Conservation (phyloP, 805 yeast genomes). For the Cyberlindnera suaveolens region DNA sequence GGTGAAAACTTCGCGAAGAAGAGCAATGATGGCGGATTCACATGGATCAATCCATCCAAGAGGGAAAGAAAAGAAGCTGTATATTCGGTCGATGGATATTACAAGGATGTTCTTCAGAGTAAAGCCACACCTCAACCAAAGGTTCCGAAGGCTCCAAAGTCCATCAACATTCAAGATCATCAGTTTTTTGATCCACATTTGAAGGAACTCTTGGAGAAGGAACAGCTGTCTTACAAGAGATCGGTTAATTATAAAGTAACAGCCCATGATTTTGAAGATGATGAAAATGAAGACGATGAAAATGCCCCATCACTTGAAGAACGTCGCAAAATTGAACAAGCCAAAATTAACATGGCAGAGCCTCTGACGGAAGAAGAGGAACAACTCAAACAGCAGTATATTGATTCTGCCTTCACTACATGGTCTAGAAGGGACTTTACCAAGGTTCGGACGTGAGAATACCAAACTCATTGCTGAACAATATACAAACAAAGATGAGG, state of each 20-base stretch:
- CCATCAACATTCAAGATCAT: slow-evolving; percentile 59
- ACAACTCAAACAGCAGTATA: slow-evolving; percentile 41
- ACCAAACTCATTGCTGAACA: slow-evolving; percentile 44
- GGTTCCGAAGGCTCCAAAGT: slow-evolving; percentile 55
- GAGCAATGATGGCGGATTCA: slow-evolving; percentile 33
- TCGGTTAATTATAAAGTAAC: slow-evolving; percentile 54
- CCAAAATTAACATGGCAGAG: slow-evolving; percentile 45
- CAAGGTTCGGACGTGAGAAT: slow-evolving; percentile 51
- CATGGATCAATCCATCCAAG: slow-evolving; percentile 71
- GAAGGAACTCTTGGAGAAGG: slow-evolving; percentile 49
- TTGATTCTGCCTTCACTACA: slow-evolving; percentile 52
- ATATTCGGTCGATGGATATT: slow-evolving; percentile 70
- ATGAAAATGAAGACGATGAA: slow-evolving; percentile 9
- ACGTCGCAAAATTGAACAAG: slow-evolving; percentile 36
- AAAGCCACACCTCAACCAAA: slow-evolving; percentile 37
- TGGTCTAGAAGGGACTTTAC: slow-evolving; percentile 78
- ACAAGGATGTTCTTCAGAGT: slow-evolving; percentile 54
- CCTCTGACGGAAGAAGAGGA: slow-evolving; percentile 63
- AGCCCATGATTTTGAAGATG: slow-evolving; percentile 53
- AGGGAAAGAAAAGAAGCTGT: slow-evolving; percentile 76
- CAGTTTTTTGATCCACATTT: slow-evolving; percentile 63
- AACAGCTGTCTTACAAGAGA: slow-evolving; percentile 57
- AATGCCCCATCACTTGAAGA: slow-evolving; percentile 7
- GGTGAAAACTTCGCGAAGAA: slow-evolving; percentile 60
- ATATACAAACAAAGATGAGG: slow-evolving; percentile 48